Evolutionary conservation across 371 early-diverging fungal genomes (phyloP).

Genomic region (Coemansia sp.): DNA sequence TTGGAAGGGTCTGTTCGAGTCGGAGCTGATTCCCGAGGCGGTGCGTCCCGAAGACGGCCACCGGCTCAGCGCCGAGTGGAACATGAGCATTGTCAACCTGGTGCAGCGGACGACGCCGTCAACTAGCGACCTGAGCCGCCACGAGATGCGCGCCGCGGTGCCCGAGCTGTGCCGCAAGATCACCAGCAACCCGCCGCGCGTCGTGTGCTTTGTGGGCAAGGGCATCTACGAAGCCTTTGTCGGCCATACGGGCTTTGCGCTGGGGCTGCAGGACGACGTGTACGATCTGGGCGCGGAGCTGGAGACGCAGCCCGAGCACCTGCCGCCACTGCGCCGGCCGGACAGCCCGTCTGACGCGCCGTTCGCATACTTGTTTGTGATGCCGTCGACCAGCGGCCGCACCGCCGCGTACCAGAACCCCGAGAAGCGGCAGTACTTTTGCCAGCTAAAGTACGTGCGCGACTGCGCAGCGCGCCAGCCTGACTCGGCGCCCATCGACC

Average conservation of each 20-base stretch:
- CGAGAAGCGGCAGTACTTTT: slow-evolving; percentile 58
- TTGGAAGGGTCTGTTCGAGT: slow-evolving; percentile 71
- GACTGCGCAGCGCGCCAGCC: slow-evolving; percentile 14
- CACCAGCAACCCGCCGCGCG: slow-evolving; percentile 57
- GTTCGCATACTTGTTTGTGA: slow-evolving; percentile 61
- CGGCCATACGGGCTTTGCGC: slow-evolving; percentile 6
- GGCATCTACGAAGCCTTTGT: slow-evolving; percentile 68
- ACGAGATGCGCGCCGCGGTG: slow-evolving; percentile 64
- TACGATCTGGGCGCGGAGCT: slow-evolving; percentile 14
- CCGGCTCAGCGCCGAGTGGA: slow-evolving; percentile 53
- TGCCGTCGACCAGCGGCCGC: slow-evolving; percentile 75
- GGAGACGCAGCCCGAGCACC: neutral
- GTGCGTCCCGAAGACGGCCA: slow-evolving; percentile 60
- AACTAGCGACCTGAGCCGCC: slow-evolving; percentile 58
- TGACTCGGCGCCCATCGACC: slow-evolving; percentile 1
- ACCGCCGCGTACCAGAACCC: slow-evolving; percentile 62
- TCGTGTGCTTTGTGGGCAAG: slow-evolving; percentile 75
- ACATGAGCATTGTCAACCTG: slow-evolving; percentile 71
- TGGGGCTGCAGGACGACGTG: slow-evolving; percentile 51
- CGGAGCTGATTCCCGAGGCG: slow-evolving; percentile 55
- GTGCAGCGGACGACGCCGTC: slow-evolving; percentile 60
- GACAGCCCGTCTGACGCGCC: neutral
- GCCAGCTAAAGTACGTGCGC: slow-evolving; percentile 49
- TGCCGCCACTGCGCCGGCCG: slow-evolving; percentile 5
- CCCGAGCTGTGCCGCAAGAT: slow-evolving; percentile 66